Evolutionary conservation across 2,329 filamentous ascomycete genomes (phyloP).

Genomic region (Sphaerulina vaccinii): DNA sequence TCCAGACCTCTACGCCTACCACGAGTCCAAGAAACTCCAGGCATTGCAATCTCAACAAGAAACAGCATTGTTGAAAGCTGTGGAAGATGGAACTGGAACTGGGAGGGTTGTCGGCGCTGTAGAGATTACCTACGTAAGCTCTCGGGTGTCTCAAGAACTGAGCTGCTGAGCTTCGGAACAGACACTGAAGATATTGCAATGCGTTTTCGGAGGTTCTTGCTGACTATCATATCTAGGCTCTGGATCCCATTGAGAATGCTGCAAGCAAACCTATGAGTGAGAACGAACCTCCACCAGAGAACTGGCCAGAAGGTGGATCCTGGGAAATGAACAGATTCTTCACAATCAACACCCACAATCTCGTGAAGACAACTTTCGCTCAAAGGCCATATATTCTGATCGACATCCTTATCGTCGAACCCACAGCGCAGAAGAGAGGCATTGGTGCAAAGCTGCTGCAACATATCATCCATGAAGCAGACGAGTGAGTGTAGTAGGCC

Average conservation of each 20-base stretch:
- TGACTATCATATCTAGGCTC: too few relatives aligned
- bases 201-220: too few relatives aligned
- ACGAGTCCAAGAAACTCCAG: slow-evolving; percentile 17
- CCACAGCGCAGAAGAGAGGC: slow-evolving; percentile 9
- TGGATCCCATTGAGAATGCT: slow-evolving; percentile 19
- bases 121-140: slow-evolving; percentile 27
- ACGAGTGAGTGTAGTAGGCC: too few relatives aligned
- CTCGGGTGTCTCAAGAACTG: too few relatives aligned
- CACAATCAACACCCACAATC: slow-evolving; percentile 20
- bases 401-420: slow-evolving; percentile 11
- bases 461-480: slow-evolving; percentile 9
- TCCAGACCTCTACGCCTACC: slow-evolving; percentile 28
- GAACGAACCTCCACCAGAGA: slow-evolving; percentile 21
- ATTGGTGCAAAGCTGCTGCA: slow-evolving; percentile 14
- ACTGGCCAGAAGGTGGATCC: slow-evolving; percentile 28
- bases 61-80: slow-evolving; percentile 24
- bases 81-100: slow-evolving; percentile 23
- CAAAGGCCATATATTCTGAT: too few relatives aligned
- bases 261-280: slow-evolving; percentile 2
- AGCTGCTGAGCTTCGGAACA: too few relatives aligned
- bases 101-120: slow-evolving; percentile 26
- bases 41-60: slow-evolving; percentile 19
- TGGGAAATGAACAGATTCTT: slow-evolving; percentile 27
- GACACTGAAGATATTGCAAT: too few relatives aligned
- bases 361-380: slow-evolving; percentile 18